These are phyloP conservation scores for Leccinum pachyderme DNA, from an alignment of 1,284 basidiomycete genomes.

Conservation along the genomic window DNA sequence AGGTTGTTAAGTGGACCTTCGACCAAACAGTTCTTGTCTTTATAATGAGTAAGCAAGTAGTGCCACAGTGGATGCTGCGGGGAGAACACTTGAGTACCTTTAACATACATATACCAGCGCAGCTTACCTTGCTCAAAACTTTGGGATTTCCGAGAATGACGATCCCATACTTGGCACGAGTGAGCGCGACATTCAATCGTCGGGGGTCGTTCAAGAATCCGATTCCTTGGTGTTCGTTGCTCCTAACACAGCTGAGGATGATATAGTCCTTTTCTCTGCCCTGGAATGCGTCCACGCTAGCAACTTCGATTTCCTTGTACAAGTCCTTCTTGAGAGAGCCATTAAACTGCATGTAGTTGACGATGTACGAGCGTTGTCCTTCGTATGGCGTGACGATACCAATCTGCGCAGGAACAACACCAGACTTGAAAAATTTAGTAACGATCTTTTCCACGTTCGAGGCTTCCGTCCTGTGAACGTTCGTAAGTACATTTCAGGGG, in stretches of 20 bases:
- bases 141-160: slow-evolving; percentile 99
- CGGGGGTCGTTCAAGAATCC: slow-evolving; percentile 99
- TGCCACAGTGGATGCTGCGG: slow-evolving; percentile 95
- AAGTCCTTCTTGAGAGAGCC: slow-evolving; percentile 97
- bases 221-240: slow-evolving; percentile 99
- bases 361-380: slow-evolving; percentile 97
- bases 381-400: slow-evolving; percentile 99
- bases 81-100: slow-evolving; percentile 16
- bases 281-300: slow-evolving; percentile 98
- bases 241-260: slow-evolving; percentile 97
- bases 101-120: slow-evolving; percentile 6
- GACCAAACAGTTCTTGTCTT: slow-evolving; percentile 92
- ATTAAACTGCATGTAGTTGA: slow-evolving; percentile 99
- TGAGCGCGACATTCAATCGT: slow-evolving; percentile 95
- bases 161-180: slow-evolving; percentile 96
- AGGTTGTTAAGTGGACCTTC: slow-evolving; percentile 97
- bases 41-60: slow-evolving; percentile 97
- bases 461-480: slow-evolving; percentile 80
- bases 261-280: slow-evolving; percentile 99
- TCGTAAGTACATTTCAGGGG: not conserved
- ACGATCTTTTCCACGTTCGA: slow-evolving; percentile 99
- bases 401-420: slow-evolving; percentile 93
- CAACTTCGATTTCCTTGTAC: slow-evolving; percentile 99
- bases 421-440: slow-evolving; percentile 99
- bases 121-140: slow-evolving; percentile 91